phyloP scores from a whole-genome alignment of 495 filamentous ascomycete genomes.

The Penicillium egyptiacum region DNA sequence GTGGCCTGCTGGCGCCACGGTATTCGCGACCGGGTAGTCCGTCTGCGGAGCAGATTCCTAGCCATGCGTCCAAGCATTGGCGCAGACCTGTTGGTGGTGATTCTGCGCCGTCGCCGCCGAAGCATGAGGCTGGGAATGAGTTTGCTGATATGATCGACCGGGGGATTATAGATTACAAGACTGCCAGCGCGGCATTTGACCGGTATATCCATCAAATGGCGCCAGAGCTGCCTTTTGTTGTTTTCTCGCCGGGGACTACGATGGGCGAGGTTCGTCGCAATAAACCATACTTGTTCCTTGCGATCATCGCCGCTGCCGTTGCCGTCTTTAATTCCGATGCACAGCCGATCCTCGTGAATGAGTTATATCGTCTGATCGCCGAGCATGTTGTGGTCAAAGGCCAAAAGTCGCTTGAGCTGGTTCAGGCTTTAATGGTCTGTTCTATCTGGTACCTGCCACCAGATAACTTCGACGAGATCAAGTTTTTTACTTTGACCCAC shows the following conservation, averaged over 20 bases:
- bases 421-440: constrained; percentile 74
- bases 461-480: constrained; percentile 79
- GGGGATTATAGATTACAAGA: constrained; percentile 60
- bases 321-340: constrained; percentile 58
- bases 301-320: constrained; percentile 70
- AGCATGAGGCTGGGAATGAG: constrained; percentile 25
- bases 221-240: constrained; percentile 72
- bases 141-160: constrained; percentile 70
- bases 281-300: constrained; percentile 78
- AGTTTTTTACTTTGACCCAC: constrained; percentile 87
- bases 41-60: constrained; percentile 26
- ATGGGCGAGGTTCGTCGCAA: constrained; percentile 65
- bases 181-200: constrained; percentile 64
- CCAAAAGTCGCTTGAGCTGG: constrained; percentile 81
- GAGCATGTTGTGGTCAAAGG: constrained; percentile 72
- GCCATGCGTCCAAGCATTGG: constrained; percentile 17
- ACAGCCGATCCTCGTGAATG: constrained; percentile 62
- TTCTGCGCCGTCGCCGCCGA: constrained; percentile 14
- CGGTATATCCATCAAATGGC: constrained; percentile 69
- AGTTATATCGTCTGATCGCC: constrained; percentile 71
- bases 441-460: constrained; percentile 83
- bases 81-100: constrained; percentile 17
- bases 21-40: constrained; percentile 26
- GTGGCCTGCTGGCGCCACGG: constrained; percentile 20
- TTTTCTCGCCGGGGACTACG: constrained; percentile 66